Base-by-base conservation (phyloP, 768 basidiomycete species). In the Neoboletus brunneissimus region DNA sequence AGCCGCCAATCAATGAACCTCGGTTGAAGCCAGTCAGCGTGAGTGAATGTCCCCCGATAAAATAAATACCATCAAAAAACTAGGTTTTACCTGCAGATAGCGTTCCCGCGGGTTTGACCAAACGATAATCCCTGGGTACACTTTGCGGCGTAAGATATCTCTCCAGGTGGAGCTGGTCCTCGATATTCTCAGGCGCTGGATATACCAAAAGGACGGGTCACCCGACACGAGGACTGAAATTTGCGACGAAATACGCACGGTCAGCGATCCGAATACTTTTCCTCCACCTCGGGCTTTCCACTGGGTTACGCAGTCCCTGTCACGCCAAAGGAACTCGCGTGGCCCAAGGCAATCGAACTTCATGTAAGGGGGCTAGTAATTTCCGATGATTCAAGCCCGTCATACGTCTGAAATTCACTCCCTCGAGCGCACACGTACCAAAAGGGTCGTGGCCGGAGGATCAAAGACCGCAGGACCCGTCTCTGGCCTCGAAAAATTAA, bases 61-160 rank as follows among this genome's bases (percentile, higher is more conserved):
- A 57, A 57, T 23, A 48, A 48, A 56, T 31, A 34, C 37, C 42
- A 25, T 46, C 42, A 37, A 5, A 38, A 50, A 50, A 46, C 16
- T 4, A 41, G 13, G 31, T 47, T 55, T 55, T 59, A 58, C 57
- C 46, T 51, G 51, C 43, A 48, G 32, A 62, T 56, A 48, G 54
- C 34, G 51, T 63, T 58, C 48, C 68, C 63, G 63, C 68, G 68
- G 63, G 59, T 55, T 41, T 63, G 60, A 22, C n/a, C 37, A 32
- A 49, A 47, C 0, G 50, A 57, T 53, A 47, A 53, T 51, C 56
- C 54, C 53, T 54, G 58, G 13, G 37, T 41, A 31, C 42, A 16
- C 23, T 48, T 53, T 35, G 44, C 53, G 23, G 48, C 53, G 29
- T 56, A 58, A 60, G 45, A 45, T 42, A 48, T 48, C 52, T 38